phyloP scores from a whole-genome alignment of 116 monocot species.

The Phalaenopsis hybrid region DNA sequence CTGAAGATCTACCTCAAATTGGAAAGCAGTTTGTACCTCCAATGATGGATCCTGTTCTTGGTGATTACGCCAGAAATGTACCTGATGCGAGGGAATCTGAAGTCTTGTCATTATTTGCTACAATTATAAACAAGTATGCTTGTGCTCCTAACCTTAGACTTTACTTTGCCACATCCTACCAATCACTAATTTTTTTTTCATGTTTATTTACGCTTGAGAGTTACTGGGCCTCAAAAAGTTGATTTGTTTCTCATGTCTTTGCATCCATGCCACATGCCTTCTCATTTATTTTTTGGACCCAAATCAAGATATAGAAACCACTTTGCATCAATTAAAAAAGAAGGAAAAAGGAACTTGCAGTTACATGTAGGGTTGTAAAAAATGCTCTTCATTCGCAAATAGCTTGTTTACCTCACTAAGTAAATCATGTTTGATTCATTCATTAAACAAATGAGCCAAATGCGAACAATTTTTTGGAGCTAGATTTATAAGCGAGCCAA shows the following conservation, averaged over 20 bases:
- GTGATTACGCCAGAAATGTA: conserved; percentile 94
- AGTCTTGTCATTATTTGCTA: conserved; percentile 90
- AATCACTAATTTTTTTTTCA: not conserved
- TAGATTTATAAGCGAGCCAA: no score
- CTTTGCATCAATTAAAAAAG: not conserved
- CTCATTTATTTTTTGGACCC: no score
- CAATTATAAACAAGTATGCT: conserved; percentile 90
- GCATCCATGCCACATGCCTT: not conserved
- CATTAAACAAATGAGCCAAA: no score
- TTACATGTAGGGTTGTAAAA: no score
- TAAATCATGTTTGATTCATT: no score
- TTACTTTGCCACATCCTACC: not conserved
- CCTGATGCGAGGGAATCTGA: conserved; percentile 99
- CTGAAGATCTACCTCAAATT: conserved; percentile 82
- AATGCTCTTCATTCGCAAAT: no score
- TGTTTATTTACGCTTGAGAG: not conserved
- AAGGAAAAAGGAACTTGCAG: not conserved
- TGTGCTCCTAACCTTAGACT: not conserved
- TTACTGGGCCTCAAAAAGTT: not conserved
- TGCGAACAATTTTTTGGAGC: no score
- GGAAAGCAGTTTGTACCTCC: conserved; percentile 97
- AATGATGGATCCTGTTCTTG: conserved; percentile 99
- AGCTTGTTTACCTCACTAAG: no score
- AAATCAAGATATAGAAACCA: not conserved
- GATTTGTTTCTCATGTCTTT: not conserved